Percentiles rank a stretch among this genome's conserved stretches.
phyloP scores from a whole-genome alignment of 73 alveolate genomes.

The Uronychia binucleata region DNA sequence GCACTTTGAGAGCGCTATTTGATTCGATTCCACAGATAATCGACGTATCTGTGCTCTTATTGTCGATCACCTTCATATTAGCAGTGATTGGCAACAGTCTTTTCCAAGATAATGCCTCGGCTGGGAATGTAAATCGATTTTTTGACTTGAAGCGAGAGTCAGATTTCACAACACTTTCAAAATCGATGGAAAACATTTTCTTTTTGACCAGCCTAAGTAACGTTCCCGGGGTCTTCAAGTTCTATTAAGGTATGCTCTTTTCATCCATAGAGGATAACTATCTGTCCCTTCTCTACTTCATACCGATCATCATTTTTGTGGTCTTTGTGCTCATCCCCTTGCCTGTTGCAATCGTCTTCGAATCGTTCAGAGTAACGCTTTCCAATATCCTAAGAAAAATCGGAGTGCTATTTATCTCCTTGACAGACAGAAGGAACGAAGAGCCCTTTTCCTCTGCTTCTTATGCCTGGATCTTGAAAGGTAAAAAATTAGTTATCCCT shows the following conservation, averaged over 20 bases:
- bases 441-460: slow-evolving; percentile 20
- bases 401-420: neutral
- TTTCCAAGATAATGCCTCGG: too few relatives aligned
- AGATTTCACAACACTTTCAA: neutral
- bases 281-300: slow-evolving; percentile 6
- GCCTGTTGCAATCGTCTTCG: slow-evolving; percentile 52
- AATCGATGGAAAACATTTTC: neutral
- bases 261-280: neutral
- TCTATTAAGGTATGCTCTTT: neutral
- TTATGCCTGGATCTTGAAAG: slow-evolving; percentile 11
- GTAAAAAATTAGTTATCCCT: neutral
- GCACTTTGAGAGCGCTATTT: slow-evolving; percentile 12
- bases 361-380: slow-evolving; percentile 8
- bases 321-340: slow-evolving; percentile 33
- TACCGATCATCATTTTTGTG: slow-evolving; percentile 22
- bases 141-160: neutral
- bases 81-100: slow-evolving; percentile 10
- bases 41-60: slow-evolving; percentile 9
- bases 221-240: slow-evolving; percentile 16
- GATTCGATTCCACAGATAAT: slow-evolving; percentile 19
- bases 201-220: slow-evolving; percentile 19
- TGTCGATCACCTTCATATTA: neutral
- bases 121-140: too few relatives aligned
- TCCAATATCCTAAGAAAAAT: neutral
- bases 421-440: slow-evolving; percentile 11